A percentile compares a stretch with the other conserved stretches of the same genome.
These are phyloP conservation scores for Scedosporium aurantiacum DNA, from an alignment of 2,329 filamentous ascomycete genomes.

Conservation along the genomic window DNA sequence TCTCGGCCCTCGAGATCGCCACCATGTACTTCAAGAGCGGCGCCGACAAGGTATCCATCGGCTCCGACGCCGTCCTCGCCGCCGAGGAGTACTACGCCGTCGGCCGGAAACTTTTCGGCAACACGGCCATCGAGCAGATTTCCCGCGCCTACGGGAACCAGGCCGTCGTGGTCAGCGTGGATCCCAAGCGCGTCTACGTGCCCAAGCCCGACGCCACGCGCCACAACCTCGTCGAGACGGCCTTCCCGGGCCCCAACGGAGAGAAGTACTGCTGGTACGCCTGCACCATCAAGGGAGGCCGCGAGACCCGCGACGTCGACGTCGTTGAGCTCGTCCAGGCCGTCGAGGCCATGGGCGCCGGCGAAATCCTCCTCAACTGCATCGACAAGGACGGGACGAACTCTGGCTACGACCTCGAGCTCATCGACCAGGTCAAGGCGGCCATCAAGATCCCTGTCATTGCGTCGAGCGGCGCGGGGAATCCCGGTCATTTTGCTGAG, in stretches of 20 bases:
- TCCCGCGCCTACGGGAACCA: conserved; percentile 89
- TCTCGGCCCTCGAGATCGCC: conserved; percentile 87
- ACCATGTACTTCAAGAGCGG: conserved; percentile 96
- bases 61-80: conserved; percentile 84
- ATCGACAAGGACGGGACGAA: conserved; percentile 96
- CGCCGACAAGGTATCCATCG: conserved; percentile 95
- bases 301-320: conserved; percentile 88
- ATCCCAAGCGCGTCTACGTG: conserved; percentile 87
- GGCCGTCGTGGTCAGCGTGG: conserved; percentile 90
- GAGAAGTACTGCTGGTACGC: conserved; percentile 91
- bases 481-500: conserved; percentile 77
- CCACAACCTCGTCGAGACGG: conserved; percentile 62
- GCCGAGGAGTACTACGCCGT: conserved; percentile 80
- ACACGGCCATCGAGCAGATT: conserved; percentile 91
- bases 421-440: conserved; percentile 80
- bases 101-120: conserved; percentile 59
- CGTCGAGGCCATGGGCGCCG: conserved; percentile 90
- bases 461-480: conserved; percentile 83
- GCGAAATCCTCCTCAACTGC: conserved; percentile 92
- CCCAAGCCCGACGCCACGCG: conserved; percentile 58
- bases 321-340: conserved; percentile 79
- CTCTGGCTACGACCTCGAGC: conserved; percentile 85
- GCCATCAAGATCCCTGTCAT: conserved; percentile 87
- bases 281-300: conserved; percentile 90
- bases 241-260: conserved; percentile 58